These are phyloP conservation scores for Kluyveromyces sp. DNA, from an alignment of 1,139 yeast genomes.

Conservation along the genomic window DNA sequence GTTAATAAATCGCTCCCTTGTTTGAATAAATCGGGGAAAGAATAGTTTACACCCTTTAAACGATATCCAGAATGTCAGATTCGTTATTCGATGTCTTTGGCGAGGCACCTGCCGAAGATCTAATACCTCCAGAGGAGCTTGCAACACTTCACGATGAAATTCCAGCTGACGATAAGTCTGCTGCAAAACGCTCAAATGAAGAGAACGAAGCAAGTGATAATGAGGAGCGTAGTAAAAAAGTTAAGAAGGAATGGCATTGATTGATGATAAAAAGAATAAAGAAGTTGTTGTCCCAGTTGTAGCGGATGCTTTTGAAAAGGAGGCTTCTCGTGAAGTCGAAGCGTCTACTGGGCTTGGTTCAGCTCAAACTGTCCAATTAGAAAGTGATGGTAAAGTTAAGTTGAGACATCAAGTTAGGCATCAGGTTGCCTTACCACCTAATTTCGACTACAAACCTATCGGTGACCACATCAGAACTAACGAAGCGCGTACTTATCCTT, in stretches of 20 bases:
- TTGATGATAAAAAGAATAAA: constrained; percentile 31
- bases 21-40: not conserved
- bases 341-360: constrained; percentile 63
- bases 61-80: constrained; percentile 31
- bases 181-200: not conserved
- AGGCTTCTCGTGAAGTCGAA: constrained; percentile 80
- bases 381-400: constrained; percentile 50
- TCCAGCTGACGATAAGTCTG: not conserved
- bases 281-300: constrained; percentile 54
- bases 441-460: constrained; percentile 79
- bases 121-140: constrained; percentile 12
- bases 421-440: constrained; percentile 94
- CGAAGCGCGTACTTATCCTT: constrained; percentile 88
- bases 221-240: constrained; percentile 24
- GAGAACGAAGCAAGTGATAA: constrained; percentile 13
- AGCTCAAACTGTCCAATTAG: constrained; percentile 27
- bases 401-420: constrained; percentile 92
- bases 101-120: constrained; percentile 42
- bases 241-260: constrained; percentile 22
- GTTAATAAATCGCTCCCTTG: no score
- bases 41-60: not conserved
- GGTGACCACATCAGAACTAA: constrained; percentile 67
- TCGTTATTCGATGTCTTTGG: constrained; percentile 65
- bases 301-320: constrained; percentile 84
- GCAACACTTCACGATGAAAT: constrained; percentile 7